Evolutionary conservation across 2,329 filamentous ascomycete species (phyloP).

Genomic region (Pleoardoris graminearum): DNA sequence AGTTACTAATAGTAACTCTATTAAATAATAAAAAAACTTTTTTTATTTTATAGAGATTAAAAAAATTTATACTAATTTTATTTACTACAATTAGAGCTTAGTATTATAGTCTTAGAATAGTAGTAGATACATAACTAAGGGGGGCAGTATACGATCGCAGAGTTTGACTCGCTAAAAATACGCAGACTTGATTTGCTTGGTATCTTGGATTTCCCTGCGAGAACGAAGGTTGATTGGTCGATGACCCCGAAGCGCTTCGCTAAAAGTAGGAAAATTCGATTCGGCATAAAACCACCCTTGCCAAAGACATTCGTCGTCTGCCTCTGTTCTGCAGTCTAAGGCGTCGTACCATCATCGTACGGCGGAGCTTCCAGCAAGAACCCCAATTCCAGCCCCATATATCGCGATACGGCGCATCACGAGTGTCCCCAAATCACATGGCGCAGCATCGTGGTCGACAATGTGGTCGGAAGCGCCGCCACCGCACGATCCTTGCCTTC

Average conservation of each 20-base stretch:
- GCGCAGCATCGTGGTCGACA: slow-evolving; percentile 15
- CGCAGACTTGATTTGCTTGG: slow-evolving; percentile 7
- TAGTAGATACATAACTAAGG: no score
- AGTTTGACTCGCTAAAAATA: no score
- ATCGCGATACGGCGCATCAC: slow-evolving; percentile 25
- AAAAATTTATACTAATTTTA: no score
- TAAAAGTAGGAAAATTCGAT: not conserved
- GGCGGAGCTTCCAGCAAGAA: slow-evolving; percentile 1
- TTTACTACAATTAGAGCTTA: no score
- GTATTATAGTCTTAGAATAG: no score
- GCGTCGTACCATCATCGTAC: slow-evolving; percentile 5
- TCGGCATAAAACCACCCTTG: not conserved
- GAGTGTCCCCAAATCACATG: slow-evolving; percentile 30
- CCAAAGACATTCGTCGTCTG: not conserved
- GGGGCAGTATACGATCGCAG: no score
- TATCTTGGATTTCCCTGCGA: not conserved
- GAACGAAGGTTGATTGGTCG: not conserved
- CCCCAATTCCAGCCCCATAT: slow-evolving; percentile 8
- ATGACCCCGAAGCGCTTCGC: slow-evolving; percentile 3
- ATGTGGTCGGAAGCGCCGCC: slow-evolving; percentile 23
- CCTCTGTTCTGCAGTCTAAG: not conserved
- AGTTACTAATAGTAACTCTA: no score
- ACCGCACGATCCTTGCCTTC: slow-evolving; percentile 25
- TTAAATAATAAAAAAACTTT: no score
- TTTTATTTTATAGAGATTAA: no score